A percentile compares a stretch with the other conserved stretches of the same genome.
phyloP scores from a whole-genome alignment of 2,329 filamentous ascomycete genomes.

The Arachnomyces sp. region DNA sequence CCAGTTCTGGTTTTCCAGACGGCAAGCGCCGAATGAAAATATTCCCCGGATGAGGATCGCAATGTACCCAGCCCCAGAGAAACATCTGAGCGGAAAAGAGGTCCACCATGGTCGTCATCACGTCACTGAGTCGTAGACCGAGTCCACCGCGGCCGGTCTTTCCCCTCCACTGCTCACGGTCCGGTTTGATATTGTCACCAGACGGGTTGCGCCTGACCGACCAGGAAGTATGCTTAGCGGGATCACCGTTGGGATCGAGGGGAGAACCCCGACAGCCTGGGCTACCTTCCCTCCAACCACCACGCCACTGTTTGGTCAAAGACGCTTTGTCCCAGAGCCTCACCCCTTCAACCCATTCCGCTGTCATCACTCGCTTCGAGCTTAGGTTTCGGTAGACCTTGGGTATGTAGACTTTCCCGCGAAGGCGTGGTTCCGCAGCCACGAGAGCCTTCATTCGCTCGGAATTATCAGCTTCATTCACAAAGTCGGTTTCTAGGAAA shows the following conservation, averaged over 20 bases:
- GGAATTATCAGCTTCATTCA: conserved; percentile 83
- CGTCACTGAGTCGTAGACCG: conserved; percentile 71
- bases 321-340: conserved; percentile 85
- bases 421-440: conserved; percentile 64
- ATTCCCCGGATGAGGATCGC: conserved; percentile 94
- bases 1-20: conserved; percentile 75
- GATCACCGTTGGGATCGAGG: conserved; percentile 49
- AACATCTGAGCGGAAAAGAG: conserved; percentile 98
- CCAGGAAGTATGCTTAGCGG: no score
- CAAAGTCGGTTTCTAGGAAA: conserved; percentile 86
- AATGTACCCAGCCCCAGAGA: conserved; percentile 91
- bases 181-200: conserved; percentile 66
- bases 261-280: conserved; percentile 65
- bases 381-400: conserved; percentile 75
- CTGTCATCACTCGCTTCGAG: conserved; percentile 77
- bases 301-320: conserved; percentile 69
- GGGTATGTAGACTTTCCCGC: conserved; percentile 79
- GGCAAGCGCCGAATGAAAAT: conserved; percentile 87
- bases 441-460: conserved; percentile 75
- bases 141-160: conserved; percentile 66
- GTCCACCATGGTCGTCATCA: conserved; percentile 96
- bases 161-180: conserved; percentile 72
- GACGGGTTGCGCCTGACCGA: conserved; percentile 27
- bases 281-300: conserved; percentile 66
- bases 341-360: conserved; percentile 96